Evolutionary conservation across 371 early-diverging fungal genomes (phyloP), one percentile per base, ranked within the genome.

Genomic region (Enterospora canceri): DNA sequence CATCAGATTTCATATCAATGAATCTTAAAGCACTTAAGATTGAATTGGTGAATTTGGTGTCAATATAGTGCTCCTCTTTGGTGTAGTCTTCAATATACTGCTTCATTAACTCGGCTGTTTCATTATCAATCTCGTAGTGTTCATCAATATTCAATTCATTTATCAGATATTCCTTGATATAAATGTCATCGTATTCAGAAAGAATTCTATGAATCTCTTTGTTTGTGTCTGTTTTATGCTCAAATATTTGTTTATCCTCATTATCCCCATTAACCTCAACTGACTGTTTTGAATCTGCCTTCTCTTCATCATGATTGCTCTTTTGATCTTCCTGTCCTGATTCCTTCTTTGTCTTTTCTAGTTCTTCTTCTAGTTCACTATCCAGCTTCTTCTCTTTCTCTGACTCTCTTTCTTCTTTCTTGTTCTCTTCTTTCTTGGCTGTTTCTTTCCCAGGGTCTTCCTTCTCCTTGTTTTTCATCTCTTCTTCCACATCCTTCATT

Each of bases 11-110:
- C 21, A 59, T 46, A n/a, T 40, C n/a, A 40, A 40, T 12, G 16
- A 24, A n/a, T 59, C n/a, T 56, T n/a, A 65, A 24, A 28, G 56
- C 35, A 4, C 4, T 23, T 5, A 15, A 3, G 46, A 65, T 65
- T 18, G 33, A 51, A 29, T 5, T 51, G 21, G 26, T 51, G 53
- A 62, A 62, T 24, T 49, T 53, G 12, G 49, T 62, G 4, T 48
- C 30, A 8, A 62, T 62, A 31, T 51, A 21, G 8, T 51, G 49
- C n/a, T 12, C 47, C n/a, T 28, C 2, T 29, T 58, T 2, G 33
- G 26, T 19, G 31, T 51, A 62, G 4, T 5, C 29, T 19, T 51
- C 18, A 21, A 62, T 62, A 56, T 23, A 65, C 23, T 65, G 21
- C 3, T 19, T 3, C 23, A 65, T 12, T 34, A 32, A 35, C 4